A percentile compares a stretch with the other conserved stretches of the same genome.
These are phyloP conservation scores for Candida pseudofarinosa DNA, from an alignment of 805 yeast species.

Conservation along the genomic window DNA sequence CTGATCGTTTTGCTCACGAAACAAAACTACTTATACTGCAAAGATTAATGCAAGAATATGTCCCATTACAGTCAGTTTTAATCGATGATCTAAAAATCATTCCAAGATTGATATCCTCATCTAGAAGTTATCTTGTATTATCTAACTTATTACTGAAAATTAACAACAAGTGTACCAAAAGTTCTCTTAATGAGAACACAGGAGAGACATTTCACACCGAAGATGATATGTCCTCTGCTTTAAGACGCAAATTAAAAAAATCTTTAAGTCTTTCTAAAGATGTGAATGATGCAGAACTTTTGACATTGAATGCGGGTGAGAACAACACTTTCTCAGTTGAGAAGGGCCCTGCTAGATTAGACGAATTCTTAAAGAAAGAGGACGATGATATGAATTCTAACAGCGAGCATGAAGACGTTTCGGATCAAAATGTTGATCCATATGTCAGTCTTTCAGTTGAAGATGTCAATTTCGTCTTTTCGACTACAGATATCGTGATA, in stretches of 20 bases:
- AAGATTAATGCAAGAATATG: conserved; percentile 10
- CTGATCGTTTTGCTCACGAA: not conserved
- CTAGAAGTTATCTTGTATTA: conserved; percentile 30
- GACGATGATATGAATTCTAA: conserved; percentile 2
- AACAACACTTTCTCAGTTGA: conserved; percentile 18
- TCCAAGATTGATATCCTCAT: conserved; percentile 20
- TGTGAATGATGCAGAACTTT: conserved; percentile 37
- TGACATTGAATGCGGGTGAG: conserved; percentile 28
- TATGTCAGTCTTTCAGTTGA: conserved; percentile 14
- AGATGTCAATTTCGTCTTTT: conserved; percentile 21
- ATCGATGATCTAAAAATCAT: conserved; percentile 23
- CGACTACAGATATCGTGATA: conserved; percentile 19
- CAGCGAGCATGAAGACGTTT: conserved; percentile 6
- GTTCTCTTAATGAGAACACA: not conserved
- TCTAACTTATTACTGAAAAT: conserved; percentile 14
- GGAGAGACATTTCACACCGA: not conserved
- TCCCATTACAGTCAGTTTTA: conserved; percentile 18
- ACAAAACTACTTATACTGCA: conserved; percentile 2
- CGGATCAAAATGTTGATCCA: not conserved
- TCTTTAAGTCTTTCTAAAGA: conserved; percentile 32
- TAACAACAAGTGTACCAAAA: not conserved
- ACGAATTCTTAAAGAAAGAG: conserved; percentile 6
- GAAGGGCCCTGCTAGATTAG: conserved; percentile 25
- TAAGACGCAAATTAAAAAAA: conserved; percentile 28
- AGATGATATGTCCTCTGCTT: conserved; percentile 16